Conservation (phyloP, 768 basidiomycete species). For the Tulasnella sp. region DNA sequence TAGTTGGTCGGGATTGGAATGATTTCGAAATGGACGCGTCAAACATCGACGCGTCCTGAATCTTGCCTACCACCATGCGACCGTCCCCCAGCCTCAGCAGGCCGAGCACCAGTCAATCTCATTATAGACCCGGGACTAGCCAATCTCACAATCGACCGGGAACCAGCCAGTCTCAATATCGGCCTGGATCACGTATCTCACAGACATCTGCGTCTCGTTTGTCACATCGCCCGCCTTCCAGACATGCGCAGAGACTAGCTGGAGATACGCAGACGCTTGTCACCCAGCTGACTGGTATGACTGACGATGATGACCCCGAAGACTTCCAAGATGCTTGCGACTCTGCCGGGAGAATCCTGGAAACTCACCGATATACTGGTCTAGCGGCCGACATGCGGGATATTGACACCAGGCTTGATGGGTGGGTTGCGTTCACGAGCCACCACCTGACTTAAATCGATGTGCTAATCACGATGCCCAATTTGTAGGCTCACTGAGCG, state of each 20-base stretch:
- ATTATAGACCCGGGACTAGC: too few species aligned
- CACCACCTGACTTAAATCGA: too few species aligned
- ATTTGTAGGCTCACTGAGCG: slow-evolving; percentile 46
- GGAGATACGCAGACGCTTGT: slow-evolving; percentile 47
- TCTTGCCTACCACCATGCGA: slow-evolving; percentile 3
- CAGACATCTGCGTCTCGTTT: slow-evolving; percentile 38
- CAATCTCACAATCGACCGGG: slow-evolving; percentile 27
- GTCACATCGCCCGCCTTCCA: slow-evolving; percentile 44
- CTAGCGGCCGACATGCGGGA: slow-evolving; percentile 43
- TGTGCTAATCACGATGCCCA: background rate
- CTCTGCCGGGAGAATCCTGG: slow-evolving; percentile 47
- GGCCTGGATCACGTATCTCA: slow-evolving; percentile 31
- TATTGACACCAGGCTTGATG: slow-evolving; percentile 42
- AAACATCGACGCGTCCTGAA: background rate
- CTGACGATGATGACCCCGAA: slow-evolving; percentile 32
- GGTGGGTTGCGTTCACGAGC: slow-evolving; percentile 38
- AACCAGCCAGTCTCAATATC: slow-evolving; percentile 21
- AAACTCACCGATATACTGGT: slow-evolving; percentile 45
- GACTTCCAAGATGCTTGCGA: slow-evolving; percentile 43
- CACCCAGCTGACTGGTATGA: slow-evolving; percentile 31
- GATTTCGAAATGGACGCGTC: background rate
- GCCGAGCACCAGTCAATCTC: slow-evolving; percentile 20
- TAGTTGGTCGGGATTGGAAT: background rate
- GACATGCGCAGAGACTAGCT: slow-evolving; percentile 38
- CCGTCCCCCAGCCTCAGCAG: slow-evolving; percentile 10